Conservation (phyloP, 441 rosid species). For the Theobroma grandiflorum region DNA sequence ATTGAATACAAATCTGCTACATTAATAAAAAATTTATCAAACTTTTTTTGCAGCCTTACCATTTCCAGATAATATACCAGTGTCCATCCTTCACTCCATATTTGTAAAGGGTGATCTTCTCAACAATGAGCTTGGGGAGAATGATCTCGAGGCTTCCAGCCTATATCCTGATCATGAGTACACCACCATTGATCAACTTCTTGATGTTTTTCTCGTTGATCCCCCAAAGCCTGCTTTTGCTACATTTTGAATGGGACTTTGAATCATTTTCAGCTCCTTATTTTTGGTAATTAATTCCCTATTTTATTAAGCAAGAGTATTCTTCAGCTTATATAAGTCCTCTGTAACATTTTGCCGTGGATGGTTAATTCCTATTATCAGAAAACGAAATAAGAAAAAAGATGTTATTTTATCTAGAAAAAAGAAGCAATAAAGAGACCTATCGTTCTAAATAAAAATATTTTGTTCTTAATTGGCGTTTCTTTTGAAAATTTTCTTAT, state of each 20-base stretch:
- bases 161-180: constrained; percentile 47
- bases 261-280: too few relatives aligned
- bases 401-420: too few relatives aligned
- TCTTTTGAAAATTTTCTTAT: too few relatives aligned
- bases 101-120: constrained; percentile 53
- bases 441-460: too few relatives aligned
- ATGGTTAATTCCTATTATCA: too few relatives aligned
- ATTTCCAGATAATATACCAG: constrained; percentile 43
- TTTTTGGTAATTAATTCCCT: too few relatives aligned
- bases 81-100: constrained; percentile 42
- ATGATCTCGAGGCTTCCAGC: constrained; percentile 48
- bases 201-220: constrained; percentile 38
- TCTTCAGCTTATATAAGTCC: too few relatives aligned
- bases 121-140: constrained; percentile 39
- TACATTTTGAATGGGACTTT: constrained; percentile 24
- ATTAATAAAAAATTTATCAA: not conserved
- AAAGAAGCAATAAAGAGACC: too few relatives aligned
- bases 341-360: too few relatives aligned
- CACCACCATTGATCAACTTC: constrained; percentile 46
- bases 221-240: constrained; percentile 44
- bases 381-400: too few relatives aligned
- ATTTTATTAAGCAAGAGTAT: too few relatives aligned
- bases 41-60: constrained; percentile 37
- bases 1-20: not conserved
- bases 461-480: too few relatives aligned